These are phyloP conservation scores for Ophiostoma sp. DNA, from an alignment of 2,329 filamentous ascomycete genomes.

Conservation along the genomic window DNA sequence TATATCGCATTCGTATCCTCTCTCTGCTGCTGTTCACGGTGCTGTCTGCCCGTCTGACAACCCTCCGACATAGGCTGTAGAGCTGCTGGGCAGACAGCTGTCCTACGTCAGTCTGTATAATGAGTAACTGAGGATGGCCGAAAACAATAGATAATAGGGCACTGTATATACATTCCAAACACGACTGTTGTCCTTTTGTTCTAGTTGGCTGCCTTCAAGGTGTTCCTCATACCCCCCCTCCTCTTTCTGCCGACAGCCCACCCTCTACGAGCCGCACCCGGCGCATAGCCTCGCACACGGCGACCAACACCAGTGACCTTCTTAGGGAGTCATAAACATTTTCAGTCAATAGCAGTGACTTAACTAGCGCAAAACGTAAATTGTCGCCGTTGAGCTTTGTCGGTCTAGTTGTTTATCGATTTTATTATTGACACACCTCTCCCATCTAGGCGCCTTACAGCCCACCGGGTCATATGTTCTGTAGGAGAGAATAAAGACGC, in stretches of 20 bases:
- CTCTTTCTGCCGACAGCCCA: not conserved
- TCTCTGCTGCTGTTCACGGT: not conserved
- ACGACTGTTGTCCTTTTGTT: not conserved
- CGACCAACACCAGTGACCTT: not conserved
- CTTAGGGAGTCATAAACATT: no score
- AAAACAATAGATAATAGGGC: not conserved
- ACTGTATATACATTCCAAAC: not conserved
- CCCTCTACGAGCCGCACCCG: not conserved
- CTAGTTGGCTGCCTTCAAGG: not conserved
- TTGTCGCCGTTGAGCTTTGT: not conserved
- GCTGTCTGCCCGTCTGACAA: not conserved
- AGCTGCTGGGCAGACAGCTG: not conserved
- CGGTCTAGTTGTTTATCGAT: not conserved
- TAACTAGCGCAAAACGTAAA: not conserved
- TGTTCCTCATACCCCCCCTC: not conserved
- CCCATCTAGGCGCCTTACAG: not conserved
- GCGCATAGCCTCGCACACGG: constrained; percentile 2
- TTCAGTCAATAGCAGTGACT: not conserved
- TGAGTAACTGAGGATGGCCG: not conserved
- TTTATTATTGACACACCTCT: not conserved
- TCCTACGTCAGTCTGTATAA: not conserved
- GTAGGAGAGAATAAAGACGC: not conserved
- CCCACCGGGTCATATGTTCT: not conserved
- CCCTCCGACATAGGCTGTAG: not conserved
- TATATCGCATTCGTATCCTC: not conserved